Base-by-base conservation (phyloP, 108 stramenopile genomes). In the Aurantiochytrium sp. region DNA sequence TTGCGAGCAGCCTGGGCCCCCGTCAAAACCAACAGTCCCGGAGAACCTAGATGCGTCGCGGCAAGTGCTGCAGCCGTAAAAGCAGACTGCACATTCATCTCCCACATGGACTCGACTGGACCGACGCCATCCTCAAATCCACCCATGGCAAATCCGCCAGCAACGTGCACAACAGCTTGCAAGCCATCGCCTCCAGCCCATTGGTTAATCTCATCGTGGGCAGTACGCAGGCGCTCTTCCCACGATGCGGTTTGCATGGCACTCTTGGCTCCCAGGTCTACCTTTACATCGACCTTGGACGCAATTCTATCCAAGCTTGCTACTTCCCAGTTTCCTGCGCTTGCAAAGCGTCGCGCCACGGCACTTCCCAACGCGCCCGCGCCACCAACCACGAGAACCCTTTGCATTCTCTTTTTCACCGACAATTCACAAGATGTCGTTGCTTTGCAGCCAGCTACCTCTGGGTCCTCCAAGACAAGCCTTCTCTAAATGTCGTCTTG, bases 1-100 rank as follows among this genome's bases (percentile, higher is more conserved):
- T 58, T 59, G 45, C 23, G 64, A 4, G 90, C 90, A 5, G 90
- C 90, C 42, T 44, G 42, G 21, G 90, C 59, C 6, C 90, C 90
- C 25, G 88, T 88, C 60, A 90, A 88, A 18, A 88, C 90, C 42
- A 90, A 55, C 71, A 88, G 44, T 6, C 90, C 90, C 5, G 29
- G 5, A 0, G 35, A 12, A 16, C n/a, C 35, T 49, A 90, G 23
- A 12, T 14, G 28, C 88, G 8, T 43, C 25, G 35, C n/a, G 12
- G 89, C 88, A 6, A 90, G 43, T 23, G 10, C 19, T 23, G 76
- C 76, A 8, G 49, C 76, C n/a, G 76, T 83, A 23, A 83, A 83
- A 12, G 76, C 76, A 6, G 49, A 53, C 4, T 83, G 45, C 3
- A 28, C 76, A 53, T 83, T 83, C 76, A 83, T 83, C 51, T 83